Base-by-base conservation (phyloP, 768 basidiomycete genomes). In the Coprinopsis marcescibilis region DNA sequence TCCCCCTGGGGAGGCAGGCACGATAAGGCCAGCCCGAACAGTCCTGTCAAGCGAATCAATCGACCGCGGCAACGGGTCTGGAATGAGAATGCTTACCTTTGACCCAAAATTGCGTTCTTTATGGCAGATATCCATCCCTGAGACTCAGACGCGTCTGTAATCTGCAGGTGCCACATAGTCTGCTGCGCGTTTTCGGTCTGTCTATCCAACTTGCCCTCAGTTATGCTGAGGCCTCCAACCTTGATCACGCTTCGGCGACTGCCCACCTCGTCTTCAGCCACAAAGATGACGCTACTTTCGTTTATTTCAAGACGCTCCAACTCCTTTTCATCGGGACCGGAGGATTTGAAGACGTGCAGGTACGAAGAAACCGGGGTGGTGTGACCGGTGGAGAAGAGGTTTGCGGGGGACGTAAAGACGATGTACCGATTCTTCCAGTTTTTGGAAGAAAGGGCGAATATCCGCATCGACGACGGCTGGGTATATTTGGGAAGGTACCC, bases 91-190 rank as follows among this genome's bases (percentile, higher is more conserved):
- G 52, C 61, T 30, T 54, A 87, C 87, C 84, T 70, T 63, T 86
- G 86, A 12, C 74, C 73, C 26, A 90, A 69, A 38, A 90, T 82
- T 0, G 78, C 76, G 48, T 68, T 77, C 62, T 89, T 90, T 55
- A 90, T 84, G 19, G 73, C 71, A 3, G 76, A 69, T 49, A 90
- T 89, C 88, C 88, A 90, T 49, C 71, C 72, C 55, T 88, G 85
- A 10, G 83, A 77, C 57, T 85, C 83, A 1, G 57, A 59, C 6
- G 73, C 62, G 58, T 82, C 78, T 17, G 69, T 53, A 45, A 89
- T 81, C 46, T 88, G 83, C 45, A 90, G 61, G 45, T 81, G 70
- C 85, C 86, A 86, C 67, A 82, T 80, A 3, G 74, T 73, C 48
- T 73, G 65, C 21, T 36, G 42, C n/a, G 32, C 14, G 13, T 43